Base-by-base conservation (phyloP, 2,329 filamentous ascomycete species). In the Septoria petroselini region DNA sequence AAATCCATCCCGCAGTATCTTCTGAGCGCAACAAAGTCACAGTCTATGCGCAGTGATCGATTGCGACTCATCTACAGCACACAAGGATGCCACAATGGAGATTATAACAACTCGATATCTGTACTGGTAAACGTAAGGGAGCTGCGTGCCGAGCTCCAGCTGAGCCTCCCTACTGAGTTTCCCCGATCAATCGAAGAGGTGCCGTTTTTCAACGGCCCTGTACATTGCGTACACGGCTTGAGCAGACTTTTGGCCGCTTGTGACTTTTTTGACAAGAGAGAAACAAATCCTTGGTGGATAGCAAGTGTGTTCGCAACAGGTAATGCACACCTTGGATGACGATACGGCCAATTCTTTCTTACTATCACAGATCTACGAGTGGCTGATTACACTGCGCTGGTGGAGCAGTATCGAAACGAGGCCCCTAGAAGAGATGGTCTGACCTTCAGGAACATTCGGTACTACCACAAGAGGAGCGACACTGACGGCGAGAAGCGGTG, bases 201-300 rank as follows among this genome's bases (percentile, higher is more conserved):
- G 17, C 47, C 25, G 12, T 31, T 47, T 34, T 23, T 44, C 2
- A 3, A 35, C 17, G 27, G 14, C 9, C 29, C 19, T 3, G 25
- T 56, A 4, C 18, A 33, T 27, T 56, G 55, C 41, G 41, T 56
- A n/a, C 46, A 52, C 27, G 57, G 57, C 12, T 35, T 50, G 25
- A 49, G 58, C 30, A 25, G 52, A 7, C 23, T 56, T 17, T 14
- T 40, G 17, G 57, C 57, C 9, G 57, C 52, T 12, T n/a, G 52
- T 19, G 18, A 40, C 17, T 44, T 25, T 39, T 53, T 59, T n/a
- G n/a, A n/a, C 6, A 41, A 48, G 31, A 38, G 27, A 9, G 37
- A 40, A 21, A 47, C 52, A 21, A 53, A 59, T 21, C 42, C 39
- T 17, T 60, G 51, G 55, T 60, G 53, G 57, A 48, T 48, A 8